Conservation (phyloP, 2,329 filamentous ascomycete species). For the Thermoascus crustaceus region DNA sequence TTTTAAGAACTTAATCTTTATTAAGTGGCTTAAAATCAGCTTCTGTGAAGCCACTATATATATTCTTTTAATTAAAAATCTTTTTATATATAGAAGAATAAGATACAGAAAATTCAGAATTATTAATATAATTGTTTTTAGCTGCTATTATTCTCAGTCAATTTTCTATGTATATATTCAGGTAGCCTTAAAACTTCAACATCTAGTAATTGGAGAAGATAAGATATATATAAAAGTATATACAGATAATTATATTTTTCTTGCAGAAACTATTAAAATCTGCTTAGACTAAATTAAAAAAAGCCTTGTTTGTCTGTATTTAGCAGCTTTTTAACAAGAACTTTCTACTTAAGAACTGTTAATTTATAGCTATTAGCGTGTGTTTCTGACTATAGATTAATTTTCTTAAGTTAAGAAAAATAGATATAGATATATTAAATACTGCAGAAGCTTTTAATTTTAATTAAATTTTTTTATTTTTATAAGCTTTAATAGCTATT, state of each 20-base stretch:
- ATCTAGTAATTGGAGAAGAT: conserved; percentile 6
- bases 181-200: conserved; percentile 5
- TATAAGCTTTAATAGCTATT: too few species aligned
- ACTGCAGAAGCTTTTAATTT: too few species aligned
- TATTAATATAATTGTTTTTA: conserved; percentile 4
- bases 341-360: too few species aligned
- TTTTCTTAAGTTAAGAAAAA: too few species aligned
- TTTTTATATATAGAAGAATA: conserved; percentile 2
- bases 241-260: conserved; percentile 4
- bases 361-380: too few species aligned
- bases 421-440: too few species aligned
- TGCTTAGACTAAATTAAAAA: too few species aligned
- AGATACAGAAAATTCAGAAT: conserved; percentile 4
- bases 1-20: conserved; percentile 2
- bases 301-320: too few species aligned
- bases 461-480: too few species aligned
- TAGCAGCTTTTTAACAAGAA: too few species aligned
- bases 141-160: conserved; percentile 1
- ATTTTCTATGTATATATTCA: conserved; percentile 5
- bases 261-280: conserved; percentile 7
- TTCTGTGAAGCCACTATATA: conserved; percentile 5
- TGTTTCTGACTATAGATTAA: too few species aligned
- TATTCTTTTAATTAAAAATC: conserved; percentile 5
- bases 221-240: conserved; percentile 4
- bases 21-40: conserved; percentile 5